A percentile compares a stretch with the other conserved stretches of the same genome.
Evolutionary conservation across 352 stramenopile species (phyloP).

Genomic region (Phytophthora capsici): DNA sequence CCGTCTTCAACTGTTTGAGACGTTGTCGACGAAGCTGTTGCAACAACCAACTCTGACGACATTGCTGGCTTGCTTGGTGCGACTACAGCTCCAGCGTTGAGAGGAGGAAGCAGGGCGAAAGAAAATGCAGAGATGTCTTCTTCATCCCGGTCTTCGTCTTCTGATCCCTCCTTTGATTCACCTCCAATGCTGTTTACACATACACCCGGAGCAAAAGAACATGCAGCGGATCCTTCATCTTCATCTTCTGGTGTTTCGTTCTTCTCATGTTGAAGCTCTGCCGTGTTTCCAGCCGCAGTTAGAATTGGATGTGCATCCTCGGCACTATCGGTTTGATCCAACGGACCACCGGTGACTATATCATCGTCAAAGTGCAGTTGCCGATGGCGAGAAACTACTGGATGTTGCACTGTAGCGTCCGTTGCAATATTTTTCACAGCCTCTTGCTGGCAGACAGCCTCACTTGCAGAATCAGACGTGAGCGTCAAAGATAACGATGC

Average conservation of each 20-base stretch:
- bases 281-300: background rate
- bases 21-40: background rate
- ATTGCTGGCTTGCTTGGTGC: constrained; percentile 1
- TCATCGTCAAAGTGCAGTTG: constrained; percentile 55
- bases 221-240: constrained; percentile 3
- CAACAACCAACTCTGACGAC: background rate
- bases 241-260: background rate
- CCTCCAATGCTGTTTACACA: background rate
- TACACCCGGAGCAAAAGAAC: constrained; percentile 24
- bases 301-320: background rate
- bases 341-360: background rate
- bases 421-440: constrained; percentile 3
- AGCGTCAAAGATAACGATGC: constrained; percentile 20
- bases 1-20: constrained; percentile 21
- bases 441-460: background rate
- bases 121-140: constrained; percentile 28
- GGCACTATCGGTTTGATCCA: constrained; percentile 10
- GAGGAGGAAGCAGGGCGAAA: constrained; percentile 32
- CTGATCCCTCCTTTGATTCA: background rate
- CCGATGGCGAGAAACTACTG: constrained; percentile 26
- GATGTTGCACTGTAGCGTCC: constrained; percentile 12
- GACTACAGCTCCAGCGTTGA: background rate
- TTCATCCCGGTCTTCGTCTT: constrained; percentile 14
- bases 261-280: background rate
- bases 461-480: constrained; percentile 16